Base-by-base conservation (phyloP, 1,284 basidiomycete species). In the Testicularia cyperi region DNA sequence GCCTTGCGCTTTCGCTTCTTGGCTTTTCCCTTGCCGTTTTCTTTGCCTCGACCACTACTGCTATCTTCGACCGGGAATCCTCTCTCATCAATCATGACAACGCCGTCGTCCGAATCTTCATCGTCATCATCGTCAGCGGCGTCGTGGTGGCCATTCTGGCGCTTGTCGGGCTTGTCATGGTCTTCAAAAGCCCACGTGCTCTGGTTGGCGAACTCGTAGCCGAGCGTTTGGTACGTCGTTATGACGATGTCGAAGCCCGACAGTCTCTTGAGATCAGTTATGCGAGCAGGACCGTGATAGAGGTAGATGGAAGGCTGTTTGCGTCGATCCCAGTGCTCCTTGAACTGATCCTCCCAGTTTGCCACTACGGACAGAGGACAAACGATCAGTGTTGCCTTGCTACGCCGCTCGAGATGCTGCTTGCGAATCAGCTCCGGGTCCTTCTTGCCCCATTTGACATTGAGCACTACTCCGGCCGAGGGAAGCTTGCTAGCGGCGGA, bases 331-430 rank as follows among this genome's bases (percentile, higher is more conserved):
- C 74, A 77, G 78, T 99, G 95, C 74, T 97, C 92, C 51, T 86
- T 84, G 75, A 98, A 88, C 77, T 99, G 95, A 60, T 95, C 90
- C 78, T 98, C 94, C 95, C 95, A 99, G 73, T 97, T 98, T 34
- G 89, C 86, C 1, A 99, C 90, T 2, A 95, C 96, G 18, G 91
- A 94, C 42, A 99, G 81, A 7, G 95, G 95, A 68, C 95, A 97
- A 20, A 99, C 84, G 64, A 99, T 89, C n/a, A 99, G 79, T 1
- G 95, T 97, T 7, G 88, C 95, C 33, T 91, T 85, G 68, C 88
- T 90, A 63, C 86, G 64, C 23, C 55, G 42, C 37, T 64, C 64
- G 23, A 77, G 62, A 27, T 75, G 48, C 14, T 63, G 39, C 20
- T 44, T 53, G n/a, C 68, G 65, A 13, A 57, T 45, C 9, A 44